These are phyloP conservation scores for Penicillium sp. DNA, from an alignment of 2,329 filamentous ascomycete species.

Conservation along the genomic window DNA sequence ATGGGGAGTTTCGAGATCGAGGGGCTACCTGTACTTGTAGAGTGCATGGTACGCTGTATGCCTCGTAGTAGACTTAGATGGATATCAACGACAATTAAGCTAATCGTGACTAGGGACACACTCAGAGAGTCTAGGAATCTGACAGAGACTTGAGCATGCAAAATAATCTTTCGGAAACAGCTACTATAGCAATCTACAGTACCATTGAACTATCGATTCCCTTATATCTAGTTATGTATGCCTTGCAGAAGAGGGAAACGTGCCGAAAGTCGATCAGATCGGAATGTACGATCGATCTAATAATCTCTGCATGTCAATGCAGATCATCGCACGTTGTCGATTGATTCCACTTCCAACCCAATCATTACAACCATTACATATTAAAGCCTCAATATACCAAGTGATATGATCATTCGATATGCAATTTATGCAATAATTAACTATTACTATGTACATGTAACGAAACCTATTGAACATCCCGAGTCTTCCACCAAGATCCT, in stretches of 20 bases:
- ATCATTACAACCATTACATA: neutral
- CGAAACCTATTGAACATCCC: neutral
- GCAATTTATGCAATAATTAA: neutral
- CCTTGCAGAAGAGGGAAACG: neutral
- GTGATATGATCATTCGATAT: neutral
- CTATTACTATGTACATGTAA: conserved; percentile 13
- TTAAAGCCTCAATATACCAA: neutral
- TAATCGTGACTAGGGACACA: too few relatives aligned
- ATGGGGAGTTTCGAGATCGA: too few relatives aligned
- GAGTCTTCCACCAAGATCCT: neutral
- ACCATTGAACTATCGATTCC: neutral
- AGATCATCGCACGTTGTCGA: neutral
- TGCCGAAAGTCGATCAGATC: neutral
- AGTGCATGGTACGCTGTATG: too few relatives aligned
- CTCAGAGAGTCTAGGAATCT: neutral
- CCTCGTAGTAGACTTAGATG: too few relatives aligned
- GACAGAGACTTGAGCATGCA: neutral
- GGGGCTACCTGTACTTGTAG: too few relatives aligned
- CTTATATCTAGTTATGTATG: neutral
- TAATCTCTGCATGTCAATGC: neutral
- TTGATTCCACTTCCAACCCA: neutral
- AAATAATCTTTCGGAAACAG: neutral
- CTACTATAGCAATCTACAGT: too few relatives aligned
- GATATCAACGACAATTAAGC: too few relatives aligned
- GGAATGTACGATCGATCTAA: neutral